Evolutionary conservation across 2,329 filamentous ascomycete genomes (phyloP).

Genomic region (Talaromyces sp.): DNA sequence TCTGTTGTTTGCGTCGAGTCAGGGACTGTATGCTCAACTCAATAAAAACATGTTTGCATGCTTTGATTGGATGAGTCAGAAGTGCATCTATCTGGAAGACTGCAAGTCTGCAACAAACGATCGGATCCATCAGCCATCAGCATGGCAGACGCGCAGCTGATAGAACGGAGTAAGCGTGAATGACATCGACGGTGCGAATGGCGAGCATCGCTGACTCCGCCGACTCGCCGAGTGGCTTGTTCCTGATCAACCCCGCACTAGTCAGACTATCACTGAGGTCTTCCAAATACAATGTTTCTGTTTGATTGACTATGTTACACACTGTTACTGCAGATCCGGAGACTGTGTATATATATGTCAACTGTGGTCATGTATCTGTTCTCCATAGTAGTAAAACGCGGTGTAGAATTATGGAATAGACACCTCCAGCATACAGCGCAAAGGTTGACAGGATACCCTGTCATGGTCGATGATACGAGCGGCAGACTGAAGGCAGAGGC

Average conservation of each 20-base stretch:
- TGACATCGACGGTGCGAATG: neutral
- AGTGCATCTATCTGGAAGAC: neutral
- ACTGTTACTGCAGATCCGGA: neutral
- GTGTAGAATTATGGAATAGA: neutral
- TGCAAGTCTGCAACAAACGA: neutral
- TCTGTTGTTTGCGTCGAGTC: neutral
- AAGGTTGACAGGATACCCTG: neutral
- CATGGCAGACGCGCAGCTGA: neutral
- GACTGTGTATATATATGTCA: neutral
- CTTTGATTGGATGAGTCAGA: neutral
- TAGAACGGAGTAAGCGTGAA: neutral
- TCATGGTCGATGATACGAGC: neutral
- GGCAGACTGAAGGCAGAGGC: neutral
- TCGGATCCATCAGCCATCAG: slow-evolving; percentile 1
- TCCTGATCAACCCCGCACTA: slow-evolving; percentile 18
- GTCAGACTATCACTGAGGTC: neutral
- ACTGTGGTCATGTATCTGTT: neutral
- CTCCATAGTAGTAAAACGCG: neutral
- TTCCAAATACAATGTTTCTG: neutral
- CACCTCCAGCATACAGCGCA: neutral
- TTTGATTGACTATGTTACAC: neutral
- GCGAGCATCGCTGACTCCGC: slow-evolving; percentile 10
- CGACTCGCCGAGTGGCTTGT: neutral
- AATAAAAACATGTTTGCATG: neutral
- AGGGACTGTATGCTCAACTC: neutral